Base-by-base conservation (phyloP, 1,139 yeast species). In the Nakaseomyces bracarensis region DNA sequence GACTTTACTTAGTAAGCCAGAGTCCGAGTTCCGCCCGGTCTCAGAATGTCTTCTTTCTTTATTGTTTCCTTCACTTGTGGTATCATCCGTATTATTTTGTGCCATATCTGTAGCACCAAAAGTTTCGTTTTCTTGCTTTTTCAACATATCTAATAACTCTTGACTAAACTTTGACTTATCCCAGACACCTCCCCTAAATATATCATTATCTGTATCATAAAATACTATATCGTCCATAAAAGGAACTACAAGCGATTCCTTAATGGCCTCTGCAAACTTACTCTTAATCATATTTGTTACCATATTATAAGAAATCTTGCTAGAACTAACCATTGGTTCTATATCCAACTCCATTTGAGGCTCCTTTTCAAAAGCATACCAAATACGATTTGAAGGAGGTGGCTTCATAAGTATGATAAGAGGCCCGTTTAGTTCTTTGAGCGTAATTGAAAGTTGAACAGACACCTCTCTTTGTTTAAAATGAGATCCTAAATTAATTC, bases 101-200 rank as follows among this genome's bases (percentile, higher is more conserved):
- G 27, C 27, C n/a, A 7, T 8, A 14, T 6, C 26, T 14, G 4
- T 19, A 26, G 14, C n/a, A 7, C 16, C 23, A 28, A 2, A 34
- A 8, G 29, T 33, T 16, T 20, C 26, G 10, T 34, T 27, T 27
- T 27, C 26, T 33, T 33, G 36, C 3, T 11, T 13, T n/a, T 21
- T 20, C 14, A 33, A 13, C 36, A 33, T 33, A 33, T 33, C 36
- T 15, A 33, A 21, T 13, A 33, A 21, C 11, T 20, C 26, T 21
- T 33, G 16, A 21, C 36, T 33, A 13, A 33, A 33, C n/a, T 33
- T 21, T 16, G 38, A 36, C 5, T 8, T 27, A 16, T 53, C 85
- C 97, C 97, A 91, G 20, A 91, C 79, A 13, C 98, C 98, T 38
- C 96, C 97, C 49, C 96, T 73, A 58, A 78, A 91, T 11, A 84